phyloP scores from a whole-genome alignment of 176 grass and related monocot species.

The Neostapfia colusana region DNA sequence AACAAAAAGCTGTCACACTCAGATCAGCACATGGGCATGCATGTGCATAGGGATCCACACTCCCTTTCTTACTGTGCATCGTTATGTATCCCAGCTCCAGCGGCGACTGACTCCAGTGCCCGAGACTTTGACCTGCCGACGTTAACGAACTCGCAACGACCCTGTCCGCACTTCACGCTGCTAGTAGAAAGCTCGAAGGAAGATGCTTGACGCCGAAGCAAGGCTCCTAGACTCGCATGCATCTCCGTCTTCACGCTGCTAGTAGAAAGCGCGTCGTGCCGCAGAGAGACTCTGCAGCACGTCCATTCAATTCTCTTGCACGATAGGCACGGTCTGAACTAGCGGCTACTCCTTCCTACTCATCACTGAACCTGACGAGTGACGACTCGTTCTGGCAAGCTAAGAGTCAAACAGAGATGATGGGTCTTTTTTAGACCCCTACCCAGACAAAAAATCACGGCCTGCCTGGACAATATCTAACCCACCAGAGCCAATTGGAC shows the following conservation, averaged over 20 bases:
- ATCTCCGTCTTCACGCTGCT: neutral
- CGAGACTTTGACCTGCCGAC: constrained; percentile 9
- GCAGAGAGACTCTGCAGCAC: neutral
- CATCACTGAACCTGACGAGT: too few species aligned
- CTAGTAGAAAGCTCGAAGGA: neutral
- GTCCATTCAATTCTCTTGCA: constrained; percentile 21
- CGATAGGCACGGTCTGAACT: too few species aligned
- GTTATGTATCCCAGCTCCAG: neutral
- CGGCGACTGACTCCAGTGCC: neutral
- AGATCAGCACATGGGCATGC: constrained; percentile 2
- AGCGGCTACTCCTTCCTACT: too few species aligned
- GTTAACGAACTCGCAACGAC: constrained; percentile 17
- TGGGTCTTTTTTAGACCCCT: neutral
- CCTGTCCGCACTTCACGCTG: neutral
- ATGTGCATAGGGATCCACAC: constrained; percentile 12
- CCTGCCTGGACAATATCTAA: neutral
- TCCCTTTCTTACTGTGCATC: neutral
- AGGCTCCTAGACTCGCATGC: constrained; percentile 7
- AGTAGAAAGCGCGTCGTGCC: too few species aligned
- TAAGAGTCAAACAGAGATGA: constrained; percentile 11
- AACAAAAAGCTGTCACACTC: neutral
- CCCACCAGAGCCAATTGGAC: neutral
- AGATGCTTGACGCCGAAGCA: constrained; percentile 33
- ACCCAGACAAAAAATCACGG: too few species aligned
- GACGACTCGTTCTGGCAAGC: neutral